These are phyloP conservation scores for Cryptococcus sp. DNA, from an alignment of 1,284 basidiomycete genomes.

Conservation along the genomic window DNA sequence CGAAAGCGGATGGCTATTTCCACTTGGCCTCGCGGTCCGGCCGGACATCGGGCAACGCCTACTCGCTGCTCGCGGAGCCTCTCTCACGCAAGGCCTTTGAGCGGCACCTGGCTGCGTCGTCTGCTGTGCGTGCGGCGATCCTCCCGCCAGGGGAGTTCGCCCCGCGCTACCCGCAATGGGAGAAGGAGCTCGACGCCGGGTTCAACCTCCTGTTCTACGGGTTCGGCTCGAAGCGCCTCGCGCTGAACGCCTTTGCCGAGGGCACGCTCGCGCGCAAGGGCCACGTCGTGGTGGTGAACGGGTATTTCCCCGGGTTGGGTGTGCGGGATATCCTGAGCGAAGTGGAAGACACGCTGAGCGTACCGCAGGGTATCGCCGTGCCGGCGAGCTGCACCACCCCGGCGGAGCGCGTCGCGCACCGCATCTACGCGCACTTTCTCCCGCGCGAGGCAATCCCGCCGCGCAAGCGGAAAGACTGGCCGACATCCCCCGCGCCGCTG, in stretches of 20 bases:
- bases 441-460: slow-evolving; percentile 28
- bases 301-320: slow-evolving; percentile 65
- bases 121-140: not conserved
- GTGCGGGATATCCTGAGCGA: slow-evolving; percentile 67
- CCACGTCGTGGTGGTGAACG: slow-evolving; percentile 75
- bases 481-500: slow-evolving; percentile 53
- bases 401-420: slow-evolving; percentile 61
- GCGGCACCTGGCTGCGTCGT: slow-evolving; percentile 15
- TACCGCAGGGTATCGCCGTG: slow-evolving; percentile 48
- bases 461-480: slow-evolving; percentile 49
- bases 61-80: slow-evolving; percentile 67
- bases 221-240: slow-evolving; percentile 72
- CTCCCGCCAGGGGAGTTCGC: slow-evolving; percentile 5
- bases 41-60: slow-evolving; percentile 70
- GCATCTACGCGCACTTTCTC: slow-evolving; percentile 63
- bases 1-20: slow-evolving; percentile 77
- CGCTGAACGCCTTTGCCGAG: slow-evolving; percentile 70
- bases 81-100: slow-evolving; percentile 46
- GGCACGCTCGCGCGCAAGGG: slow-evolving; percentile 58
- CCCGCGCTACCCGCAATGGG: slow-evolving; percentile 61
- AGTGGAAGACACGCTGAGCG: slow-evolving; percentile 54
- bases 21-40: slow-evolving; percentile 58
- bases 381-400: slow-evolving; percentile 30
- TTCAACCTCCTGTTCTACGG: slow-evolving; percentile 86
- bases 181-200: slow-evolving; percentile 68